phyloP scores from a whole-genome alignment of 345 rosid genomes.

The Eucalyptus marginata region DNA sequence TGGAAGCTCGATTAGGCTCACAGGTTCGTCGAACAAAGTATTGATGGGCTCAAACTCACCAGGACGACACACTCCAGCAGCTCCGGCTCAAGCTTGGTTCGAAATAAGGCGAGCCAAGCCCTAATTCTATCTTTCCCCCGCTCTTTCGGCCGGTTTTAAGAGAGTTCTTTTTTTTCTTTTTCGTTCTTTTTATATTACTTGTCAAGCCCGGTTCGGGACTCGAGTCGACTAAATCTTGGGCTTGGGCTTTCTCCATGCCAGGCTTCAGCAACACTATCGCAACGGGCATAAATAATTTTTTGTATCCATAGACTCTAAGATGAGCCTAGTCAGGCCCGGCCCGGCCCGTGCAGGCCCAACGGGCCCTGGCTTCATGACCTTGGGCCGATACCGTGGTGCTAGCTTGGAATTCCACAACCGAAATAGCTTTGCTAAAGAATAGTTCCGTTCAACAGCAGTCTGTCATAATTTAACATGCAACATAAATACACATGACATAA shows the following conservation, averaged over 20 bases:
- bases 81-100: not conserved
- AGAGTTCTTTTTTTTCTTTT: too few species aligned
- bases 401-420: not conserved
- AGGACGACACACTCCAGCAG: accelerated
- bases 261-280: not conserved
- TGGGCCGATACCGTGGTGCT: not conserved
- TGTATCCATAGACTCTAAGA: not conserved
- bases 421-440: not conserved
- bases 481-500: not conserved
- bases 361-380: not conserved
- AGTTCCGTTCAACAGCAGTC: not conserved
- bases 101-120: not conserved
- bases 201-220: not conserved
- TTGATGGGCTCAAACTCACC: accelerated
- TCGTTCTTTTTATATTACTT: too few species aligned
- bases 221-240: not conserved
- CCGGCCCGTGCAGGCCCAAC: not conserved
- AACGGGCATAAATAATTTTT: not conserved
- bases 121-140: not conserved
- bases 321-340: not conserved
- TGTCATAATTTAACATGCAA: not conserved
- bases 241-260: not conserved
- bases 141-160: not conserved
- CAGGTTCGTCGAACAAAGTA: not conserved
- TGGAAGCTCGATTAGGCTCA: accelerated